Base-by-base conservation (phyloP, 129 eudicot species). In the Ambrosia trifida region DNA sequence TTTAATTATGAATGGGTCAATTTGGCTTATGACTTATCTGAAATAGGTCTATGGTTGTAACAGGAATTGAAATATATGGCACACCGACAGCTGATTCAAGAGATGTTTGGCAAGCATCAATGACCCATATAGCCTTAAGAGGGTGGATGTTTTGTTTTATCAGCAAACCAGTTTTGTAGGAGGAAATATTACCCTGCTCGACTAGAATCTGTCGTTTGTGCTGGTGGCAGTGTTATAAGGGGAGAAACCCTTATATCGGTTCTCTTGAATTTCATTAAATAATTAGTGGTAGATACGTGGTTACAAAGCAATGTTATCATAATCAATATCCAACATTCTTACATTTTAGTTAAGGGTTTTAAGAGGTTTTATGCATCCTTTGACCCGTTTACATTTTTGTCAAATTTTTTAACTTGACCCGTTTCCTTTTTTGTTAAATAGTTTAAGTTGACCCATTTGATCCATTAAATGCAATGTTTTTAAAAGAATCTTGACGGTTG, bases 101-200 rank as follows among this genome's bases (percentile, higher is more conserved):
- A 73, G 93, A 86, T 17, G 72, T 89, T 16, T 94, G 98, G 98
- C 98, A 94, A 79, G 97, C 98, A 59, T 89, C 98, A 64, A 85
- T 94, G 96, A 89, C 93, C 14, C 98, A 94, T 78, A 94, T 94
- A 56, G 98, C 98, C 38, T 85, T 94, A 30, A n/a, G 98, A 94
- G 80, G 98, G 98, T 28, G 98, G 98, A 30, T 94, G 98, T 54
- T 94, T 94, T 70, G 96, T 94, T 43, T 82, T 94, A 53, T 94
- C 98, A 1, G 89, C 97, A 64, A 94, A 94, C 76, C 98, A 94
- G 70, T 94, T 87, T 68, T 89, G 98, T 70, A 68, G 89, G 67
- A 82, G 98, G 77, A 94, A 94, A 81, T 96, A 94, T 81, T 94
- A 94, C 69, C 98, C 98, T 11, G 87, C 98, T n/a, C 91, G 97